These are phyloP conservation scores for Anthracocystis walkeri DNA, from an alignment of 1,284 basidiomycete species.

Conservation along the genomic window DNA sequence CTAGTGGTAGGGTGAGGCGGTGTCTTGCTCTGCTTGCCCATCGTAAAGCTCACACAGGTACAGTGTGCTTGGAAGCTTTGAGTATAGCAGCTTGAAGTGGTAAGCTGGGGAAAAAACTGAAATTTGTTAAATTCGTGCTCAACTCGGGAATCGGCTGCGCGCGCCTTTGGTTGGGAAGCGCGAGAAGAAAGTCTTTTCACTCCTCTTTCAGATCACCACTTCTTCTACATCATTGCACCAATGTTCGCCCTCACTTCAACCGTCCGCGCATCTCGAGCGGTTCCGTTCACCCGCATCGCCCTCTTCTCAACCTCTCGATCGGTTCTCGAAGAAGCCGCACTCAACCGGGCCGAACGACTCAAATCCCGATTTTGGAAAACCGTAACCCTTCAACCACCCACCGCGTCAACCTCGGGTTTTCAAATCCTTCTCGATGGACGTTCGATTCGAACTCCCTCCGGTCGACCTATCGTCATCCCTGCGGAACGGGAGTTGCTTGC, in stretches of 20 bases:
- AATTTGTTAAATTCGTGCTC: too few species aligned
- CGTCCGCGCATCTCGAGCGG: background rate
- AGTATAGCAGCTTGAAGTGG: too few species aligned
- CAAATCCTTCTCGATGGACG: constrained; percentile 85
- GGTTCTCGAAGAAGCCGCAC: constrained; percentile 17
- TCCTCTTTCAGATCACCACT: background rate
- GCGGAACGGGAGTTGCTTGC: constrained; percentile 80
- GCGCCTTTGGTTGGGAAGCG: too few species aligned
- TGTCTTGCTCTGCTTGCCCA: too few species aligned
- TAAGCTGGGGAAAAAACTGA: too few species aligned
- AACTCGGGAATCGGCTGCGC: too few species aligned
- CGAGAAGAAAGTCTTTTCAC: background rate
- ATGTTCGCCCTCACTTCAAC: background rate
- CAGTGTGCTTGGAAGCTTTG: too few species aligned
- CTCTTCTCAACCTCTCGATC: constrained; percentile 3
- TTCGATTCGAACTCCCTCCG: constrained; percentile 86
- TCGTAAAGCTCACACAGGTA: too few species aligned
- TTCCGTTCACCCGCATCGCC: background rate
- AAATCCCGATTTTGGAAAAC: constrained; percentile 60
- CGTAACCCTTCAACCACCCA: constrained; percentile 35
- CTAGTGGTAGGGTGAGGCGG: background rate
- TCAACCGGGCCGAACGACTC: constrained; percentile 44
- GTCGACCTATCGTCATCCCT: constrained; percentile 81
- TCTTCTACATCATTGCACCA: background rate
- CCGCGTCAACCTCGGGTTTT: constrained; percentile 66